Base-by-base conservation (phyloP, 2,329 filamentous ascomycete genomes). In the Colletotrichum noveboracense region DNA sequence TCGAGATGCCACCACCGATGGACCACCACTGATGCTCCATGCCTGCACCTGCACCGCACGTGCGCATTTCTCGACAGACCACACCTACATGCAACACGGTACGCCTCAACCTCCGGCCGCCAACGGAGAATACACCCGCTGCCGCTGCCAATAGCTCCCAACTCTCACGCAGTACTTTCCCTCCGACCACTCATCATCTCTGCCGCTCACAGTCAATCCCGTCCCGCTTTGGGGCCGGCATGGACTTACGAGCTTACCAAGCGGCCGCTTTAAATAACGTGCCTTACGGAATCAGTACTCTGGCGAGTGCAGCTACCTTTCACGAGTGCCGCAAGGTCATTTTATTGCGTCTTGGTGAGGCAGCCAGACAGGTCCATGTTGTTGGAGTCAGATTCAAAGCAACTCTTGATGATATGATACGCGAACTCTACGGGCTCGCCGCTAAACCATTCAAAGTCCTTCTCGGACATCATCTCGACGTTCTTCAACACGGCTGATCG, bases 191-290 rank as follows among this genome's bases (percentile, higher is more conserved):
- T 52, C 43, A 13, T 52, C n/a, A 21, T 21, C 55, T 16, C 24
- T 26, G 26, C 55, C 26, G 55, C 55, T 58, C 55, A 58, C 55
- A 26, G 4, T 58, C 24, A 21, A 18, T 61, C 12, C 48, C 68
- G n/a, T 28, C 52, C 60, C 55, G 34, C 55, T 28, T 5, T 60
- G 56, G 16, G 16, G 62, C 34, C 43, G 62, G 36, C 9, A 26
- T 32, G 5, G 16, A 62, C 16, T n/a, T 26, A 28, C 28, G 38
- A 32, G 69, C 73, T 73, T 75, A 64, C 73, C 38, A 73, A 75
- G 30, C 61, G 30, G 9, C 9, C 18, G 48, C 10, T 55, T 30
- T 21, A 75, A 75, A 75, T 73, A 75, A 43, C 18, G 4, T 10
- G 12, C n/a, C 16, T 75, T 75, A 72, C 43, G 62, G 34, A 62